A percentile compares a stretch with the other conserved stretches of the same genome.
Conservation (phyloP, 306 rosid genomes). For the Benincasa hispida region DNA sequence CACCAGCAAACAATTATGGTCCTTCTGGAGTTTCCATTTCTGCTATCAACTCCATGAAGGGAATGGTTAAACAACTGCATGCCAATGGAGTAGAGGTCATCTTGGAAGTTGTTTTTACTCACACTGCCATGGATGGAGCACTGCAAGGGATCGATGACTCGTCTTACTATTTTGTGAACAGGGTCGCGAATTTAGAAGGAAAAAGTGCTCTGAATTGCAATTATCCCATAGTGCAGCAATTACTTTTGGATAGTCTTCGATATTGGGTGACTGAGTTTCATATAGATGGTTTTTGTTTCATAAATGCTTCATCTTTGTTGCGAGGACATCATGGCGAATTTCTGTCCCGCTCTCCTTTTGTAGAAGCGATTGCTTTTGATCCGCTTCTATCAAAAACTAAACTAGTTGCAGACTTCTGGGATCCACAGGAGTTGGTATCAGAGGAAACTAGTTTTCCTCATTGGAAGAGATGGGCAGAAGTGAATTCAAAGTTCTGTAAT, state of each 20-base stretch:
- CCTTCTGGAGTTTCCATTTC: constrained; percentile 52
- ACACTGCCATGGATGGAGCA: constrained; percentile 49
- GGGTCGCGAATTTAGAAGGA: constrained; percentile 20
- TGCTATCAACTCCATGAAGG: constrained; percentile 54
- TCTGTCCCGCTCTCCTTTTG: constrained; percentile 71
- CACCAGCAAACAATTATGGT: constrained; percentile 44
- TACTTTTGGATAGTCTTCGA: constrained; percentile 69
- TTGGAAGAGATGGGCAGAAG: constrained; percentile 98
- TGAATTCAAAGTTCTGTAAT: constrained; percentile 45
- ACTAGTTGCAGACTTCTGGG: constrained; percentile 75
- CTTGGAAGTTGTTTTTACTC: constrained; percentile 81
- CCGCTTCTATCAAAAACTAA: constrained; percentile 67
- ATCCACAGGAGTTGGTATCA: constrained; percentile 33
- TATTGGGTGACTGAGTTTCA: constrained; percentile 87
- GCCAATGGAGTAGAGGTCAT: constrained; percentile 77
- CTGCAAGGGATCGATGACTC: constrained; percentile 64
- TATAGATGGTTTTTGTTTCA: constrained; percentile 81
- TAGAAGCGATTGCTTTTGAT: constrained; percentile 80
- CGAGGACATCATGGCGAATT: constrained; percentile 51
- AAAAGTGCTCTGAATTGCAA: constrained; percentile 55
- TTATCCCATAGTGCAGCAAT: constrained; percentile 60
- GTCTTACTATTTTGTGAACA: constrained; percentile 39
- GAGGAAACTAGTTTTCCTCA: constrained; percentile 63
- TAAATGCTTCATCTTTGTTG: constrained; percentile 61
- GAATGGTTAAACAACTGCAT: constrained; percentile 74